These are phyloP conservation scores for Grigorovia jiainica DNA, from an alignment of 805 yeast genomes.

Conservation along the genomic window DNA sequence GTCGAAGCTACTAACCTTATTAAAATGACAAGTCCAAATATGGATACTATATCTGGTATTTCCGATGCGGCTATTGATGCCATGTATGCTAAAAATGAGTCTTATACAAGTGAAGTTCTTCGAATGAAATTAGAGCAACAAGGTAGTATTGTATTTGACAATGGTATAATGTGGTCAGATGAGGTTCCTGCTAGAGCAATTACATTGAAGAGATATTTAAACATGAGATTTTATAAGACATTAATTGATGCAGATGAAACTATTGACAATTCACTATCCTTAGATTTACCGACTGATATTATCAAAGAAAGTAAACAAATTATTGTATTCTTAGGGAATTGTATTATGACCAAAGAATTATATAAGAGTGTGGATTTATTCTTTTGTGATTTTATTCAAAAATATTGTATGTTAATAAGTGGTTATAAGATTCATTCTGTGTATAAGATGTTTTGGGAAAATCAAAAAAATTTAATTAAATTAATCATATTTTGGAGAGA, in stretches of 20 bases:
- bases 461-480: constrained; percentile 18
- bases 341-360: constrained; percentile 18
- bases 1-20: too few species aligned
- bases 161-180: constrained; percentile 3
- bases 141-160: neutral
- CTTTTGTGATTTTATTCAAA: constrained; percentile 23
- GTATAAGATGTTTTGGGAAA: constrained; percentile 14
- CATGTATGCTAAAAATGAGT: neutral
- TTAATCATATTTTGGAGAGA: constrained; percentile 25
- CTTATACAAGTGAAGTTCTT: neutral
- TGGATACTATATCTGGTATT: too few species aligned
- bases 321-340: constrained; percentile 12
- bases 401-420: constrained; percentile 17
- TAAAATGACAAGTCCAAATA: too few species aligned
- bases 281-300: constrained; percentile 5
- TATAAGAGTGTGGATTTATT: constrained; percentile 22
- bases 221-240: neutral
- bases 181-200: neutral
- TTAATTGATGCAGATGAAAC: neutral
- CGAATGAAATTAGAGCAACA: neutral
- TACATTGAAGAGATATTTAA: constrained; percentile 2
- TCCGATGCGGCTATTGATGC: neutral
- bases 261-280: neutral
- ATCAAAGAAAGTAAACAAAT: constrained; percentile 5
- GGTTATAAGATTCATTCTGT: constrained; percentile 14